Evolutionary conservation across 2,329 filamentous ascomycete species (phyloP).

Genomic region (Fusarium cicatricum): DNA sequence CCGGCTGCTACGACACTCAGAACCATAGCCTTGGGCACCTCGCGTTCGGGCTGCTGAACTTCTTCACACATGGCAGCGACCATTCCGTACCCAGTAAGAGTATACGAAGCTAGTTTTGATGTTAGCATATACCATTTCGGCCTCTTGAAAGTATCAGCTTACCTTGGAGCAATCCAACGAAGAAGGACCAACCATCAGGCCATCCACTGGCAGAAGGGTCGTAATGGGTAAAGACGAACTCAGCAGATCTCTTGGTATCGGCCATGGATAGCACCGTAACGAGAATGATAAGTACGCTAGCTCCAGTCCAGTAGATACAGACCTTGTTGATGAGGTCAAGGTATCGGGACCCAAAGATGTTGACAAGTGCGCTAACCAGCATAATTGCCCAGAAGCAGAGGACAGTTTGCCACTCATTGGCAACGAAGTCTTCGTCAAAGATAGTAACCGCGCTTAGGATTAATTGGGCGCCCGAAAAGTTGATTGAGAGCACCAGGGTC

Average conservation of each 20-base stretch:
- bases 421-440: constrained; percentile 65
- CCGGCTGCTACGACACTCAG: constrained; percentile 70
- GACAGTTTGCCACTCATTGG: constrained; percentile 75
- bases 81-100: constrained; percentile 58
- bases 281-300: constrained; percentile 73
- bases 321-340: constrained; percentile 73
- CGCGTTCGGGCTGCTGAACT: constrained; percentile 64
- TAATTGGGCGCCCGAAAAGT: constrained; percentile 72
- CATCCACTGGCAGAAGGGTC: constrained; percentile 73
- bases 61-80: constrained; percentile 64
- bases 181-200: constrained; percentile 70
- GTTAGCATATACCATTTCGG: constrained; percentile 4
- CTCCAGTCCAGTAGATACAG: constrained; percentile 76
- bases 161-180: constrained; percentile 61
- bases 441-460: constrained; percentile 72
- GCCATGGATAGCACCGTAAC: constrained; percentile 73
- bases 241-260: constrained; percentile 67
- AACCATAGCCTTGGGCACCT: constrained; percentile 73
- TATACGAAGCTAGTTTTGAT: constrained; percentile 46
- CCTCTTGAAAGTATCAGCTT: constrained; percentile 10
- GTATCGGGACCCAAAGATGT: constrained; percentile 64
- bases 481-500: constrained; percentile 72
- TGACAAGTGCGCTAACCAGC: constrained; percentile 68
- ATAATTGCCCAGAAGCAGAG: constrained; percentile 75
- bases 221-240: constrained; percentile 73